These are phyloP conservation scores for Cyberlindnera petersonii DNA, from an alignment of 805 yeast species.

Conservation along the genomic window DNA sequence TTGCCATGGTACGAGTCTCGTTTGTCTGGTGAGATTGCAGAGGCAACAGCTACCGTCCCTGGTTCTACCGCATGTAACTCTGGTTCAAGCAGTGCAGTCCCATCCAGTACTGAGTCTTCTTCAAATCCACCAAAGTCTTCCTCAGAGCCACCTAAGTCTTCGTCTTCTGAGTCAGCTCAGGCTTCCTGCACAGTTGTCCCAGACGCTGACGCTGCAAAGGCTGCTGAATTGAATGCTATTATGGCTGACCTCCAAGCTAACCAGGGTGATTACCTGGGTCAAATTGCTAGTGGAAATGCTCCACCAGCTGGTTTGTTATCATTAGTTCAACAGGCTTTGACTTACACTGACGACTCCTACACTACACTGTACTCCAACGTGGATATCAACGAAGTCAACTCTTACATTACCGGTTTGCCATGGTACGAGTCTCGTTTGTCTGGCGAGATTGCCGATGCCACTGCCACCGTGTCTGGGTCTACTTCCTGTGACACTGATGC, in stretches of 20 bases:
- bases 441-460: slow-evolving; percentile 15
- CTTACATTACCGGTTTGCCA: slow-evolving; percentile 31
- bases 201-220: slow-evolving; percentile 3
- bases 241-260: slow-evolving; percentile 18
- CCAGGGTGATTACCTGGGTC: slow-evolving; percentile 20
- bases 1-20: slow-evolving; percentile 29
- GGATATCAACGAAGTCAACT: slow-evolving; percentile 24
- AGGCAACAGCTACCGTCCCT: slow-evolving; percentile 5
- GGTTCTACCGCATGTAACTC: not conserved
- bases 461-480: slow-evolving; percentile 8
- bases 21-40: not conserved
- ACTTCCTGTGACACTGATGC: slow-evolving; percentile 1
- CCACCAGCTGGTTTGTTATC: slow-evolving; percentile 29
- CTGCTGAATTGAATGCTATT: slow-evolving; percentile 9
- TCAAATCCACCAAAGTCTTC: not conserved
- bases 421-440: slow-evolving; percentile 29
- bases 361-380: slow-evolving; percentile 29
- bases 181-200: slow-evolving; percentile 1
- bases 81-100: not conserved
- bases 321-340: slow-evolving; percentile 26
- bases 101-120: not conserved
- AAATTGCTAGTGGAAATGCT: slow-evolving; percentile 19
- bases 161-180: slow-evolving; percentile 2
- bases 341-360: slow-evolving; percentile 33
- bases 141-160: not conserved